Conservation (phyloP, 768 basidiomycete species). For the Trametes maxima region DNA sequence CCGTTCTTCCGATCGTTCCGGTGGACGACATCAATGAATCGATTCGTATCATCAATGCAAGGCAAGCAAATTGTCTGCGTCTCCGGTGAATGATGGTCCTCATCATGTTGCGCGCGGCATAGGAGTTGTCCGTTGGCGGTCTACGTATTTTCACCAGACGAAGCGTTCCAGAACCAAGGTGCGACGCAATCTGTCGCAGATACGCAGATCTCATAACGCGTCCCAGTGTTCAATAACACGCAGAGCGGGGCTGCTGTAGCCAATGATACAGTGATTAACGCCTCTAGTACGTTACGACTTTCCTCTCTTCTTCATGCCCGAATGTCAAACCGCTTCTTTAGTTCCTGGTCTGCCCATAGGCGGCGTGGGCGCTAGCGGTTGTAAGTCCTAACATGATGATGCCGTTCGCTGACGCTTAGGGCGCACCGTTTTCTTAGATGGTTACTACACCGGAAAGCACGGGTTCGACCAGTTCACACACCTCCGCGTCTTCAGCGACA, state of each 20-base stretch:
- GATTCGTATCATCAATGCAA: conserved; percentile 64
- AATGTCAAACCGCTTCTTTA: conserved; percentile 31
- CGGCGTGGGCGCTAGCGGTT: conserved; percentile 69
- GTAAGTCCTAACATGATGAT: conserved; percentile 41
- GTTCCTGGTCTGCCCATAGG: conserved; percentile 72
- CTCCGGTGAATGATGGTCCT: neutral
- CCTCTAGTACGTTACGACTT: conserved; percentile 45
- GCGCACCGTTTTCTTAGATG: conserved; percentile 41
- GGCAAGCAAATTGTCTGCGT: conserved; percentile 38
- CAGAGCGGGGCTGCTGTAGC: conserved; percentile 68
- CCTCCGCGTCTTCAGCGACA: conserved; percentile 54
- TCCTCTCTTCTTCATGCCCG: conserved; percentile 39
- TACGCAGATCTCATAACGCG: neutral
- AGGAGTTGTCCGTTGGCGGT: conserved; percentile 77
- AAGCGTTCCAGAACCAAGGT: conserved; percentile 64
- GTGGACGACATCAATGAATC: conserved; percentile 73
- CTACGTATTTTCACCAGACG: conserved; percentile 73
- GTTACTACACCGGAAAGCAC: conserved; percentile 72
- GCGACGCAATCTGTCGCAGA: conserved; percentile 14
- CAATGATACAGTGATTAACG: conserved; percentile 72
- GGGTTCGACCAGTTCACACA: conserved; percentile 82
- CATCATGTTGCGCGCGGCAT: neutral
- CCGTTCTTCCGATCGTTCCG: conserved; percentile 73
- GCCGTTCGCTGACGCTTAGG: neutral
- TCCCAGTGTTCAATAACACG: conserved; percentile 66